Evolutionary conservation across 169 alveolate genomes (phyloP), one percentile per base, ranked within the genome.

Genomic region (Theileria equi): DNA sequence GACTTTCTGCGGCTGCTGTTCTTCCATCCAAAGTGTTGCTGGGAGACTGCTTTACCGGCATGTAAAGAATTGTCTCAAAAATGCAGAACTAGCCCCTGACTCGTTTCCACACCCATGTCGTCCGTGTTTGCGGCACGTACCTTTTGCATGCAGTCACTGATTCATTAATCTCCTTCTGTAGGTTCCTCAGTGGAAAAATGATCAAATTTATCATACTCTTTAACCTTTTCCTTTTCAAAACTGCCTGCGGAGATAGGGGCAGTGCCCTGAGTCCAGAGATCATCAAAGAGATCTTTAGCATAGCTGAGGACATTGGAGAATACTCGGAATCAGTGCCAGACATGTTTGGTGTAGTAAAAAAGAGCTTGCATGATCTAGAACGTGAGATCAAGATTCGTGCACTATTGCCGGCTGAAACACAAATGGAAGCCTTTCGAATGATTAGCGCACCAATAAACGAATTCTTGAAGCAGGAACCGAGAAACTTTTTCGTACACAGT

Each of bases 261-360:
- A 38, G n/a, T 38, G 54, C 31, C 21, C 7, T 59, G 10, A 59
- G 23, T 3, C 66, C 2, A 1, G 6, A 59, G 3, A 59, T 45
- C 4, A 5, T 59, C 7, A 26, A 59, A 5, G 7, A 25, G 5
- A 59, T 59, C 47, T 43, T 59, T 47, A 17, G 61, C 8, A 59
- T 59, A 2, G 61, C 28, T 2, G 61, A 59, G 13, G 21, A 59
- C 28, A 59, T 59, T 16, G 69, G 61, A 11, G 7, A 6, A 34
- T 59, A 59, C 6, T 7, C 54, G 10, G 43, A 59, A n/a, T 10
- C 64, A 59, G 61, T 59, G 17, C 69, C 69, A 40, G 7, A 59
- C 69, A 19, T 59, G 57, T 59, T 59, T 44, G 35, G 68, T 13
- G 38, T 43, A 13, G 69, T 59, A 23, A 59, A 6, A 21, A 40